Evolutionary conservation across 352 stramenopile genomes (phyloP), one percentile per base, ranked within the genome.

Genomic region (Globisporangium polare): DNA sequence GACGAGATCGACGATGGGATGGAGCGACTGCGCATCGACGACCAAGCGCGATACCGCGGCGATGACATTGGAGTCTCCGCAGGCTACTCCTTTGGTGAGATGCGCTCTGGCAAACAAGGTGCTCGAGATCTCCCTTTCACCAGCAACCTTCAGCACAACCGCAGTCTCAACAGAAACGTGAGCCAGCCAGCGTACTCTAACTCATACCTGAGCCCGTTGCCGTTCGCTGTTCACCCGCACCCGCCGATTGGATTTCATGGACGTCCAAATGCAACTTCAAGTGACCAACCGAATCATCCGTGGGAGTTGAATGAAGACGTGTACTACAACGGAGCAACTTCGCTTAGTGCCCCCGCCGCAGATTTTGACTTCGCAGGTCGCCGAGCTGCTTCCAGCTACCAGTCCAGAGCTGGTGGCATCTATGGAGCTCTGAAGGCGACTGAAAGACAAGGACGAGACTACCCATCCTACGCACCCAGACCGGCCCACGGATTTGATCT

Each of bases 401-500:
- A 54, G 22, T 12, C 42, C 41, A 63, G 51, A 45, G 6, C 20
- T 6, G 31, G 27, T 3, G 55, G 55, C 1, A 55, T 68, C 31
- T 68, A 64, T 22, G 51, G 43, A 31, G 29, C 29, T 15, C 35
- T 52, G 33, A 63, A 63, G 31, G 24, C 39, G n/a, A 39, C 62
- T 29, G 62, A 64, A 39, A 42, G 22, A 42, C 37, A 31, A n/a
- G n/a, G n/a, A 31, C 46, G 51, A 53, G 31, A 39, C 26, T n/a
- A 54, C 9, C 55, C 47, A 9, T 39, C 62, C 17, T 68, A 64
- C 39, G 2, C 42, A 18, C 22, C 6, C 7, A 22, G 33, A 35
- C 15, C 41, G 20, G 12, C 24, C 3, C 52, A 56, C 26, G n/a
- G 66, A 12, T 76, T 74, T n/a, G 61, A 71, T 18, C 56, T 54